Percentiles rank a stretch among this genome's conserved stretches.
phyloP scores from a whole-genome alignment of 2,329 filamentous ascomycete species.

The Stenocarpella maydis region DNA sequence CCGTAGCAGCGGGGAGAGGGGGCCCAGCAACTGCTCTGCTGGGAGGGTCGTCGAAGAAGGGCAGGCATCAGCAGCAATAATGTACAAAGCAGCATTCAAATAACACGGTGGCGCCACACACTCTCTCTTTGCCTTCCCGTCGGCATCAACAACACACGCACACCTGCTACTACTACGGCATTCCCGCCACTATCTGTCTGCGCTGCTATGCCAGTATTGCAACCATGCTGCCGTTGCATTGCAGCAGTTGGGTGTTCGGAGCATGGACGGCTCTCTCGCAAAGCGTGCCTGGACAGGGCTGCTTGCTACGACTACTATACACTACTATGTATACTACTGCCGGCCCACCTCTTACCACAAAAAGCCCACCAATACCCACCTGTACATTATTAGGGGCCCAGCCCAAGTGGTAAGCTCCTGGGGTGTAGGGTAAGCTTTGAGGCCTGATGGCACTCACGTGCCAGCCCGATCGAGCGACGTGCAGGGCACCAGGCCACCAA shows the following conservation, averaged over 20 bases:
- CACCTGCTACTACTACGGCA: neutral
- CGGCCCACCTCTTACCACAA: neutral
- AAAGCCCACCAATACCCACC: neutral
- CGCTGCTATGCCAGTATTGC: neutral
- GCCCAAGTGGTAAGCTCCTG: neutral
- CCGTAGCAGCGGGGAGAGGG: neutral
- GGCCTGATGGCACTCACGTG: conserved; percentile 17
- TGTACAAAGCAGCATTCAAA: neutral
- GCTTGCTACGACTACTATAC: no score
- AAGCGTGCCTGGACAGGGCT: conserved; percentile 14
- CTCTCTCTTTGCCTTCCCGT: neutral
- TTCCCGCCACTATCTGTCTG: neutral
- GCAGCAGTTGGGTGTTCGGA: conserved; percentile 12
- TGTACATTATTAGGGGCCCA: neutral
- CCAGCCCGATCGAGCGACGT: conserved; percentile 25
- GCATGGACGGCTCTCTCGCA: conserved; percentile 15
- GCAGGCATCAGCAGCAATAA: neutral
- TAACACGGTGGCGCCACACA: neutral
- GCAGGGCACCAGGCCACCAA: conserved; percentile 2
- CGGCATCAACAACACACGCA: neutral
- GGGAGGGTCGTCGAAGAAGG: no score
- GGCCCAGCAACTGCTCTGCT: neutral
- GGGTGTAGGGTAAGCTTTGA: neutral
- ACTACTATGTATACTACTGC: no score
- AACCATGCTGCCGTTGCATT: conserved; percentile 4